Base-by-base conservation (phyloP, 2,329 filamentous ascomycete genomes). In the Hymenoscyphus salicellus region DNA sequence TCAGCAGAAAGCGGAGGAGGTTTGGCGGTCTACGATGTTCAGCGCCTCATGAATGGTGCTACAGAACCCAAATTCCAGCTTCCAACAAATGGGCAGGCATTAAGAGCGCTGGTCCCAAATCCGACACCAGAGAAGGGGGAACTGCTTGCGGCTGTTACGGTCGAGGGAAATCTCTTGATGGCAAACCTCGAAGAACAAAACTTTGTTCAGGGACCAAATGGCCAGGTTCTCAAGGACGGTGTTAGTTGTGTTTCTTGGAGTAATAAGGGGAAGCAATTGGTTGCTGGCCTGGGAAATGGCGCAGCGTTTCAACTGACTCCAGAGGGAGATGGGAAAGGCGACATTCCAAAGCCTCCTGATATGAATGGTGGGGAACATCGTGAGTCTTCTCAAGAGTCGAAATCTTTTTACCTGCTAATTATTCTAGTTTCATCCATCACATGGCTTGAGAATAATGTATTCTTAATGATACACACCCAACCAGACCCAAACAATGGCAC, bases 211-310 rank as follows among this genome's bases (percentile, higher is more conserved):
- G 85, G 85, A 1, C 72, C 82, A 23, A 86, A 86, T 68, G 91
- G 91, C 38, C 83, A 79, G 68, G 79, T 88, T 0, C 80, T 96
- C 68, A 91, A 89, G 72, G 81, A 84, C 32, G 88, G 90, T 58
- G 93, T 96, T 32, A 93, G 89, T 74, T 95, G 90, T 72, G 84
- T 92, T 5, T 89, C 91, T 63, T 99, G 96, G 95, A 99, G 95
- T 76, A 89, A 87, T 66, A 92, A 89, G 75, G 95, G 95, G 57
- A 99, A 97, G 76, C 94, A 98, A 75, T 81, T 99, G 55, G 89
- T 96, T 55, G 93, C 92, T 70, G 95, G 96, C 17, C 81, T 95
- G 71, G 87, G 83, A 6, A 87, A 97, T 77, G 95, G 95, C 64
- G 88, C 87, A 14, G 88, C 90, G 61, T 84, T 85, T 63, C 93